Evolutionary conservation across 148 eudicot genomes (phyloP).

Genomic region (Chenopodium album): DNA sequence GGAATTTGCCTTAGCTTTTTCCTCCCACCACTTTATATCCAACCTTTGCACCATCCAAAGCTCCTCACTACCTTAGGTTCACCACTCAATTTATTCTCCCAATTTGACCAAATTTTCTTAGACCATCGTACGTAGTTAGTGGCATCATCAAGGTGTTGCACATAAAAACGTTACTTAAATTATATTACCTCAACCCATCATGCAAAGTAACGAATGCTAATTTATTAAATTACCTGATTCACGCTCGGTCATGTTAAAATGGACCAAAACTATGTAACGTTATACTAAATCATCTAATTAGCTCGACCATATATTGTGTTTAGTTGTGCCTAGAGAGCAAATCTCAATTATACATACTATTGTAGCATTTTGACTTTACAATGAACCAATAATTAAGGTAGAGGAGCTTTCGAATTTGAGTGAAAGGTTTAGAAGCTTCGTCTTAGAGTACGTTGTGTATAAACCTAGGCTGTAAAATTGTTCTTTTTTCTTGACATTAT

Average conservation of each 20-base stretch:
- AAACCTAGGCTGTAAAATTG: not conserved
- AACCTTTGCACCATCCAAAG: not conserved
- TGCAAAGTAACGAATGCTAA: no score
- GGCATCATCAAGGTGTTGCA: not conserved
- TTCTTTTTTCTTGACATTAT: not conserved
- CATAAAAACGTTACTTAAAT: no score
- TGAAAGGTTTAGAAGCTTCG: slow-evolving; percentile 12
- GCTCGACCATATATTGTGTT: no score
- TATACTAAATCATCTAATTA: no score
- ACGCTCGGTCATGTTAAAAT: no score
- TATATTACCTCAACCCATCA: no score
- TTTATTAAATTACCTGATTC: no score
- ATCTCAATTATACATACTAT: not conserved
- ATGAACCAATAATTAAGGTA: not conserved
- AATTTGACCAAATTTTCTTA: no score
- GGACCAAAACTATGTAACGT: no score
- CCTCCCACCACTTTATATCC: not conserved
- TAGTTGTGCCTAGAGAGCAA: no score
- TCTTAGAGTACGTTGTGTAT: not conserved
- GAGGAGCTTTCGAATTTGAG: not conserved
- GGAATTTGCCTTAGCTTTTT: not conserved
- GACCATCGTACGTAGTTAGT: no score
- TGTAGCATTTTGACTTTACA: not conserved
- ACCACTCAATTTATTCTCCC: not conserved
- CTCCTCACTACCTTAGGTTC: not conserved